Conservation (phyloP, 2,329 filamentous ascomycete species). For the Dothideomycetidae sp. region DNA sequence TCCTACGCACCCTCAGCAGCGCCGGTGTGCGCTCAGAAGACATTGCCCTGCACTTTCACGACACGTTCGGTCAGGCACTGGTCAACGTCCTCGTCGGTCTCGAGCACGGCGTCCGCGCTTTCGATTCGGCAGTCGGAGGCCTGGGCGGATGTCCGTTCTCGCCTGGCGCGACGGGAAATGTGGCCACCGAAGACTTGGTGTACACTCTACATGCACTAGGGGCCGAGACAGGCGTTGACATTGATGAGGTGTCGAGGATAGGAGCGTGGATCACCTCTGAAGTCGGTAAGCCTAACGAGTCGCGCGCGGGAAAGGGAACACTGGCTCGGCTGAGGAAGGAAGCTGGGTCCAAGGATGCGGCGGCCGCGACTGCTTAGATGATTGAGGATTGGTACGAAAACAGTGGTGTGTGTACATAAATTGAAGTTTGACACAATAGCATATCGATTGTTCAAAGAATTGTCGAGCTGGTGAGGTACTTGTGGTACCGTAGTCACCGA, state of each 20-base stretch:
- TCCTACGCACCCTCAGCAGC: constrained; percentile 49
- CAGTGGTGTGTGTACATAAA: too few relatives aligned
- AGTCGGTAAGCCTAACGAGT: constrained; percentile 49
- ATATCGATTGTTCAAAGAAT: too few relatives aligned
- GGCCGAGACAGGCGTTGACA: constrained; percentile 57
- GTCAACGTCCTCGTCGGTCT: constrained; percentile 67
- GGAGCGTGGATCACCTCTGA: constrained; percentile 57
- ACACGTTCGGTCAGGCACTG: constrained; percentile 76
- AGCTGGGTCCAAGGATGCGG: too few relatives aligned
- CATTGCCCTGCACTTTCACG: constrained; percentile 74
- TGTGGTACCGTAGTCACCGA: too few relatives aligned
- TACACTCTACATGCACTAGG: constrained; percentile 61
- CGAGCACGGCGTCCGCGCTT: constrained; percentile 62
- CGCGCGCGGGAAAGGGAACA: constrained; percentile 51
- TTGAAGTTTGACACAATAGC: too few relatives aligned
- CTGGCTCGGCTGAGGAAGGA: constrained; percentile 13
- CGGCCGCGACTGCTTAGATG: too few relatives aligned
- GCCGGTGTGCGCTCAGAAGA: constrained; percentile 56
- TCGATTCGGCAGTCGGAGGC: constrained; percentile 67
- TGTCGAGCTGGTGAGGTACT: too few relatives aligned
- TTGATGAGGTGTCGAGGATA: constrained; percentile 52
- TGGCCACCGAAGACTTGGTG: constrained; percentile 71
- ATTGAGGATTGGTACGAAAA: too few relatives aligned
- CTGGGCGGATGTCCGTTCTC: constrained; percentile 76
- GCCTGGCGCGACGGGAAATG: constrained; percentile 74